Percentiles rank a stretch among this genome's conserved stretches.
These are phyloP conservation scores for Aspergillus uvarum DNA, from an alignment of 2,329 filamentous ascomycete genomes.

Conservation along the genomic window DNA sequence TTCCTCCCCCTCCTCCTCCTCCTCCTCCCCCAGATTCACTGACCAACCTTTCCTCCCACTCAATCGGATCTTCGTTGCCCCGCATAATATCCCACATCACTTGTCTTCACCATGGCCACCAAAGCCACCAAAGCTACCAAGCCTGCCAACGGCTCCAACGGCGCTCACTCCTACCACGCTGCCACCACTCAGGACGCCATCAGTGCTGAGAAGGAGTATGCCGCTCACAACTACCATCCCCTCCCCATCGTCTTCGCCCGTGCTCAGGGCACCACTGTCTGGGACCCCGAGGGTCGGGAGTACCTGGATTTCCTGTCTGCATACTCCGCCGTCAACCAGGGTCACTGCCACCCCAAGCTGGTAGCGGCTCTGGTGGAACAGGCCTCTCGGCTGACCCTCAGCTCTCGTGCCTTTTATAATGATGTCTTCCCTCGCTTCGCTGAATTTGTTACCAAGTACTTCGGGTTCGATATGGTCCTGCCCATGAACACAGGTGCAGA, in stretches of 20 bases:
- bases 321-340: constrained; percentile 97
- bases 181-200: constrained; percentile 78
- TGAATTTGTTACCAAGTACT: constrained; percentile 82
- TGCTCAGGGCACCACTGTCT: constrained; percentile 82
- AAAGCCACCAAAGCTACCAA: constrained; percentile 11
- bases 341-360: constrained; percentile 95
- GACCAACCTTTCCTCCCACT: neutral
- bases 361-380: constrained; percentile 88
- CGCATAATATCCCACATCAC: constrained; percentile 21
- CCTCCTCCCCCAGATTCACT: no score
- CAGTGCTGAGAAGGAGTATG: constrained; percentile 74
- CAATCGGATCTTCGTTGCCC: constrained; percentile 10
- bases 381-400: constrained; percentile 83
- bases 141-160: constrained; percentile 6
- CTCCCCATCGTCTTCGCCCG: constrained; percentile 89
- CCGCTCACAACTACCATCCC: constrained; percentile 98
- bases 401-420: constrained; percentile 94
- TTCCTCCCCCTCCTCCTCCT: neutral
- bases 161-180: constrained; percentile 63
- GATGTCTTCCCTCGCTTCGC: constrained; percentile 97
- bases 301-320: constrained; percentile 98
- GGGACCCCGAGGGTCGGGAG: constrained; percentile 93
- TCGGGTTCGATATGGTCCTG: constrained; percentile 96
- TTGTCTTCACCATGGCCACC: constrained; percentile 23
- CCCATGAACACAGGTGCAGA: constrained; percentile 98